A percentile compares a stretch with the other conserved stretches of the same genome.
These are phyloP conservation scores for Metschnikowia noctiluminum DNA, from an alignment of 805 yeast species.

Conservation along the genomic window DNA sequence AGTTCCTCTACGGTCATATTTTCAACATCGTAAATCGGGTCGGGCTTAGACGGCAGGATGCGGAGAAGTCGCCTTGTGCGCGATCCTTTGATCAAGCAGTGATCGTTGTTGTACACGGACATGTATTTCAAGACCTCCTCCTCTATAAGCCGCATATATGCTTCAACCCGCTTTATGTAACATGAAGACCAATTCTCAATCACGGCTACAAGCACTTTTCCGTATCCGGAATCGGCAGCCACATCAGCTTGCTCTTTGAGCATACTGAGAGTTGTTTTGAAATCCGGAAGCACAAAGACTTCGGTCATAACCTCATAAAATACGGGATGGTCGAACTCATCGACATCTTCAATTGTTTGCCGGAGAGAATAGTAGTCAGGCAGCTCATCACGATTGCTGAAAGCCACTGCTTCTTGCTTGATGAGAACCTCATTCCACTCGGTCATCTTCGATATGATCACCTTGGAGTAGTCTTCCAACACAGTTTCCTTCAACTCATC, in stretches of 20 bases:
- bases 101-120: conserved; percentile 40
- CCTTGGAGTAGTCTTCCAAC: conserved; percentile 71
- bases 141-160: conserved; percentile 57
- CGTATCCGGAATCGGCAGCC: conserved; percentile 81
- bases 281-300: conserved; percentile 66
- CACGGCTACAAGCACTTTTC: conserved; percentile 74
- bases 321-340: conserved; percentile 31
- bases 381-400: conserved; percentile 61
- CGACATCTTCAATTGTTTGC: conserved; percentile 39
- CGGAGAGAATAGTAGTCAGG: conserved; percentile 69
- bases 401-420: conserved; percentile 62
- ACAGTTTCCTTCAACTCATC: conserved; percentile 70
- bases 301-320: conserved; percentile 40
- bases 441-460: conserved; percentile 67
- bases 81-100: conserved; percentile 42
- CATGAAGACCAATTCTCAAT: conserved; percentile 65
- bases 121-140: conserved; percentile 40
- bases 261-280: conserved; percentile 75
- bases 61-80: conserved; percentile 37
- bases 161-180: conserved; percentile 56
- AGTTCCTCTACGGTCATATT: conserved; percentile 40
- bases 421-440: conserved; percentile 81
- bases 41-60: conserved; percentile 12
- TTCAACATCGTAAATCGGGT: conserved; percentile 29
- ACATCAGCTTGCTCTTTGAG: conserved; percentile 87